Evolutionary conservation across 2,329 filamentous ascomycete genomes (phyloP), one percentile per base, ranked within the genome.

Genomic region (Xylaria arbuscula): DNA sequence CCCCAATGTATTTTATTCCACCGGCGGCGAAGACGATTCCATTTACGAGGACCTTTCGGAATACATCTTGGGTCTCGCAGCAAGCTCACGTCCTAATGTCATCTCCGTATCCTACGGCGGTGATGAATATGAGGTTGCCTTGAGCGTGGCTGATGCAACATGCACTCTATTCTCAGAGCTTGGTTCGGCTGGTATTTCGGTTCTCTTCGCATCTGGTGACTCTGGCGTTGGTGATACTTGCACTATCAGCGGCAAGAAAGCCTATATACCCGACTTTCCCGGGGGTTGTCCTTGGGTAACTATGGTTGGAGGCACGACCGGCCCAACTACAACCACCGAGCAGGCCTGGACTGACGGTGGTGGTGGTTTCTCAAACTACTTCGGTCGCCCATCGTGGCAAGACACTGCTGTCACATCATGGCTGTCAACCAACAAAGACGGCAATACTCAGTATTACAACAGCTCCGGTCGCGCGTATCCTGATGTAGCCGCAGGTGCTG

Each of bases 281-380:
- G 58, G n/a, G 15, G 54, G 59, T 4, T 67, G 65, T 34, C 65
- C 65, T 10, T 67, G 54, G 53, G 65, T 67, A 42, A 62, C 59
- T 24, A 57, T 34, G 47, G 65, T 67, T 36, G 65, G 65, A 53
- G 65, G 65, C 24, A 67, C 65, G 7, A 28, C 63, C 17, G 56
- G 55, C 24, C 63, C 65, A 9, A 28, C 63, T 22, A 48, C 47
- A 15, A 38, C 7, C 34, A 36, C 57, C 7, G 57, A 66, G 56
- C 13, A 19, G 6, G 65, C 47, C 36, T 59, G 59, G 57, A 2
- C 50, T 24, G 2, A 2, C 22, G 24, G 19, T 36, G 58, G 64
- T 6, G 65, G 65, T 48, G 65, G 65, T 36, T 67, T 67, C 65
- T 62, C 57, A 47, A 63, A 67, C 60, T 50, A 13, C 54, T 67